A percentile compares a stretch with the other conserved stretches of the same genome.
Evolutionary conservation across 352 stramenopile genomes (phyloP).

Genomic region (Phytophthora pistaciae): DNA sequence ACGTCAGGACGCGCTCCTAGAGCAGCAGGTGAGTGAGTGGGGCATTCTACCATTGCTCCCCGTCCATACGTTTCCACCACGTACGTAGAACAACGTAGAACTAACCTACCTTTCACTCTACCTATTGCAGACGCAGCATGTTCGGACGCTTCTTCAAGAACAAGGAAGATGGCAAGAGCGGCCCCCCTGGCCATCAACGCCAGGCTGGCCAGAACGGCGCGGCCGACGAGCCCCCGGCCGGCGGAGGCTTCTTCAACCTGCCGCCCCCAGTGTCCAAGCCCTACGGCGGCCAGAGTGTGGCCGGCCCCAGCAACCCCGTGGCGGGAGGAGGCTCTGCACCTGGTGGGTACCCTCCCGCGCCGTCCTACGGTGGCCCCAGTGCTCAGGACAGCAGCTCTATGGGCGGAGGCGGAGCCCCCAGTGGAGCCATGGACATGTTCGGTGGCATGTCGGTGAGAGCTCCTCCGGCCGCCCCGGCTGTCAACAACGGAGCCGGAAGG

Average conservation of each 20-base stretch:
- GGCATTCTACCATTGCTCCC: not conserved
- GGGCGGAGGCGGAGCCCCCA: conserved; percentile 3
- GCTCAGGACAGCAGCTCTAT: conserved; percentile 25
- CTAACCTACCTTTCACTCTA: not conserved
- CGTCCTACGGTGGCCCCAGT: conserved; percentile 27
- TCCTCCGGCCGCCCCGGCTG: conserved; percentile 17
- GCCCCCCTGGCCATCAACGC: conserved; percentile 63
- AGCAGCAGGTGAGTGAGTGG: not conserved
- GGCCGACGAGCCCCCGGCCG: conserved; percentile 47
- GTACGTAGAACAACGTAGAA: not conserved
- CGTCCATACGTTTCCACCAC: not conserved
- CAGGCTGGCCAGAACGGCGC: conserved; percentile 17
- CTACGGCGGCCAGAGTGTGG: conserved; percentile 31
- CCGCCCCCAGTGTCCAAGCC: conserved; percentile 71
- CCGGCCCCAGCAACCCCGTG: conserved; percentile 23
- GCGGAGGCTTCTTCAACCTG: conserved; percentile 89
- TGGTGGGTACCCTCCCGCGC: conserved; percentile 28
- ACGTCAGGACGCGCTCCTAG: not conserved
- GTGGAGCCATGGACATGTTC: conserved; percentile 68
- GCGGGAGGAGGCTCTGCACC: conserved; percentile 11
- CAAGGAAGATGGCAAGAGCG: conserved; percentile 78
- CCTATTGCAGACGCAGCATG: conserved; percentile 45
- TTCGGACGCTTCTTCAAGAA: conserved; percentile 88
- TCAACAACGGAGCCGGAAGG: conserved; percentile 7
- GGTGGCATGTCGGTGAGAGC: conserved; percentile 77